A percentile compares a stretch with the other conserved stretches of the same genome.
Conservation (phyloP, 495 filamentous ascomycete species). For the Filosporella fistucella region DNA sequence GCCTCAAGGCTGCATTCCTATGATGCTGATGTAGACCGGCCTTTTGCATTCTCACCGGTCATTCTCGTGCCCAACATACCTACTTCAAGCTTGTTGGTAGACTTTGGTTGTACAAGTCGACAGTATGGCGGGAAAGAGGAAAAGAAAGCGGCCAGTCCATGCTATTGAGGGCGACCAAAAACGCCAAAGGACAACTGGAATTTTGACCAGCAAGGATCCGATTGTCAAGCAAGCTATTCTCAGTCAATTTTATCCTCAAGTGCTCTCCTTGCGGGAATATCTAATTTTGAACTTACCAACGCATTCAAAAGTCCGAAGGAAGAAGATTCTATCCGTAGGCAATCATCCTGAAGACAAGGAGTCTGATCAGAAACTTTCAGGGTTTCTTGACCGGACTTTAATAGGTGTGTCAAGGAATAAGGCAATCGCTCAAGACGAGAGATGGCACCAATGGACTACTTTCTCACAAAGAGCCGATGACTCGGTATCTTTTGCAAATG, state of each 20-base stretch:
- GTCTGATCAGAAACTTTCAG: constrained; percentile 35
- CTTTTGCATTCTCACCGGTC: no score
- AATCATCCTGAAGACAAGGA: constrained; percentile 21
- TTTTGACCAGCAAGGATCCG: neutral
- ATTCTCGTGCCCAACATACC: no score
- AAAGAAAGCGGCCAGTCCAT: constrained; percentile 18
- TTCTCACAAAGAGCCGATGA: constrained; percentile 62
- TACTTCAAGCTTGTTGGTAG: no score
- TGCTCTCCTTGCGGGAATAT: constrained; percentile 69
- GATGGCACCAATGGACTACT: constrained; percentile 51
- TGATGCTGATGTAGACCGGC: no score
- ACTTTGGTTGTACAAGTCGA: no score
- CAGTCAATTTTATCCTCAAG: constrained; percentile 64
- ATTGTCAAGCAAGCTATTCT: constrained; percentile 61
- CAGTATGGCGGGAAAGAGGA: constrained; percentile 26
- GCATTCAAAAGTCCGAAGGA: constrained; percentile 38
- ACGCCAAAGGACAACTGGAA: constrained; percentile 2
- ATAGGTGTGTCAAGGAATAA: constrained; percentile 47
- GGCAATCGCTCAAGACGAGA: constrained; percentile 30
- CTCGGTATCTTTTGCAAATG: constrained; percentile 42
- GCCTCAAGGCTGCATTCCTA: no score
- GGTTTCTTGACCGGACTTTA: constrained; percentile 63
- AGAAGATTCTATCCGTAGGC: constrained; percentile 32
- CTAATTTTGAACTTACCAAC: constrained; percentile 46
- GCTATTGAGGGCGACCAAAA: constrained; percentile 4